Evolutionary conservation across 805 yeast species (phyloP), one percentile per base, ranked within the genome.

Genomic region (Sugiyamaella valdiviana): DNA sequence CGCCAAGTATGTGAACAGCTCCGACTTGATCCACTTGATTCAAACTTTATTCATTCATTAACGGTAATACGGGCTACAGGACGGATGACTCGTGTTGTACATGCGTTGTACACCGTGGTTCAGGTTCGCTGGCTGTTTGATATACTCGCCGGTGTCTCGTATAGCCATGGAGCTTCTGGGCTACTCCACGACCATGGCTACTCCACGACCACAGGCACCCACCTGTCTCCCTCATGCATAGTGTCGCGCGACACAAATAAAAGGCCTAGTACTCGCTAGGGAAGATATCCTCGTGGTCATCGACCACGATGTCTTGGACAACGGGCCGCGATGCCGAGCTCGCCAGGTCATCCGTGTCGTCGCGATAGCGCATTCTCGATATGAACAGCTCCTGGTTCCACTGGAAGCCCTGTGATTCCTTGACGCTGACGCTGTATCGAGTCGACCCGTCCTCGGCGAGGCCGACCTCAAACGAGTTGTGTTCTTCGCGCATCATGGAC

Each of bases 351-450:
- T 41, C 36, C 17, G 36, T 14, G 36, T 41, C 44, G 17, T 36
- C 36, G 36, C 44, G 44, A 26, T 41, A 57, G 42, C 55, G 57
- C 41, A 48, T 57, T 12, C 52, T 35, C 12, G 62, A 53, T 10
- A 53, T 59, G 37, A 60, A 60, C 37, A 61, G 44, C 42, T 61
- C 62, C 44, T 57, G 62, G 54, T 61, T 61, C 64, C 64, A 61
- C 45, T 46, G 52, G 36, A 61, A 61, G 16, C 64, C 64, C 47
- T 61, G 63, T 5, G 60, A 46, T 42, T 59, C 58, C 36, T 51
- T 53, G 16, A 60, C 55, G 39, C 55, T 50, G 16, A 59, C 45
- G n/a, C 48, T 52, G 49, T 46, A 59, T 46, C 53, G 46, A n/a
- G 51, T 44, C 19, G 55, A 48, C 7, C 62, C 60, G 29, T 57